A percentile compares a stretch with the other conserved stretches of the same genome.
Evolutionary conservation across 257 asterid genomes (phyloP).

Genomic region (Echium plantagineum): DNA sequence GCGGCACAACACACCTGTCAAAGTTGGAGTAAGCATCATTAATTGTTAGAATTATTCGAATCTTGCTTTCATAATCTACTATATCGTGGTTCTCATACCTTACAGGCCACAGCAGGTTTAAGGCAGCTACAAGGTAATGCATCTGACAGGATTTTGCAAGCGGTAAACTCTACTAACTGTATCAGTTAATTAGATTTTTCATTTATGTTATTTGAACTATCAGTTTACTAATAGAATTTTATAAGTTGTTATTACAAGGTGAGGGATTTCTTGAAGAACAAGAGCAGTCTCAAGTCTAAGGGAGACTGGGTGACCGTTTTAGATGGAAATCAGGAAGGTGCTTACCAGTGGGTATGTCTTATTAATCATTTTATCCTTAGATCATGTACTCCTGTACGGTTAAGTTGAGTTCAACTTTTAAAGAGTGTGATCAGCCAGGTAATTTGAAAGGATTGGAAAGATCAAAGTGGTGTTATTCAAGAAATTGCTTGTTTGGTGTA

Average conservation of each 20-base stretch:
- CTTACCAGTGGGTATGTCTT: slow-evolving; percentile 65
- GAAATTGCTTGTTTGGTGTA: too few relatives aligned
- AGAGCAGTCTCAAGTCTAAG: slow-evolving; percentile 35
- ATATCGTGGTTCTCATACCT: neutral
- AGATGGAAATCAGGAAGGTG: slow-evolving; percentile 62
- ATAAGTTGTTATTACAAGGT: slow-evolving; percentile 27
- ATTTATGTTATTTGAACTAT: neutral
- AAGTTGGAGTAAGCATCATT: slow-evolving; percentile 51
- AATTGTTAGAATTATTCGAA: neutral
- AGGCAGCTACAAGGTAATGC: slow-evolving; percentile 44
- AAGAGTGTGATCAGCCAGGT: too few relatives aligned
- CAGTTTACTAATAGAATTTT: neutral
- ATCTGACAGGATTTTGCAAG: slow-evolving; percentile 53
- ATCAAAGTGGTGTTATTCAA: too few relatives aligned
- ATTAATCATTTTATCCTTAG: neutral
- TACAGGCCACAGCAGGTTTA: slow-evolving; percentile 81
- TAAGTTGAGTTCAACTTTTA: too few relatives aligned
- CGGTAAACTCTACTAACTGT: slow-evolving; percentile 27
- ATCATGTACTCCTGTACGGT: too few relatives aligned
- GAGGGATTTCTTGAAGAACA: slow-evolving; percentile 31
- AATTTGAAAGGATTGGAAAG: too few relatives aligned
- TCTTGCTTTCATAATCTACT: neutral
- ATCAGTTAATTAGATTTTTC: neutral
- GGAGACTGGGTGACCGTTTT: slow-evolving; percentile 52
- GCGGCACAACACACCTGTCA: slow-evolving; percentile 43